Evolutionary conservation across 2,329 filamentous ascomycete species (phyloP).

Genomic region (Microsporum ferrugineum): DNA sequence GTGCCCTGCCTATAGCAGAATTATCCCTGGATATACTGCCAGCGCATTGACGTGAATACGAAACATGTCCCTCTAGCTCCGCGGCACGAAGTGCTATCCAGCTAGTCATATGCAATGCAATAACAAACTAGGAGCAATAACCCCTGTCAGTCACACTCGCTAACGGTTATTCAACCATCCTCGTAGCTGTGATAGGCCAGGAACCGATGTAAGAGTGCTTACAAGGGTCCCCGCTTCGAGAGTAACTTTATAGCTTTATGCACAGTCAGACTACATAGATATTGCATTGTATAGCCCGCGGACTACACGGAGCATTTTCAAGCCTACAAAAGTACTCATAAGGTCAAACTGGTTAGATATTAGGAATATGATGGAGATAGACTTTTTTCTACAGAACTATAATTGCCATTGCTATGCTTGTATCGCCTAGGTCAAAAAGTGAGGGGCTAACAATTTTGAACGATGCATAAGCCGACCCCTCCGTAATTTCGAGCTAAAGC

Average conservation of each 20-base stretch:
- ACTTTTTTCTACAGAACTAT: background rate
- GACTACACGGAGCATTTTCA: background rate
- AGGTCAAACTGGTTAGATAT: too few species aligned
- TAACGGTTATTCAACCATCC: background rate
- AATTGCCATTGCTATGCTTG: background rate
- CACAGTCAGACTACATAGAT: background rate
- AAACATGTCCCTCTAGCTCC: background rate
- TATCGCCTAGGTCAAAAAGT: background rate
- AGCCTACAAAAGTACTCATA: background rate
- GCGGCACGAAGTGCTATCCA: background rate
- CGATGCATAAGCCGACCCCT: background rate
- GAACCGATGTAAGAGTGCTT: background rate
- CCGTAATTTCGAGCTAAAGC: background rate
- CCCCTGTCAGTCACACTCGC: background rate
- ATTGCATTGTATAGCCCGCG: background rate
- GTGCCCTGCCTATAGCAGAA: background rate
- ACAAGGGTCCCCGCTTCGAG: background rate
- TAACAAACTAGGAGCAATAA: background rate
- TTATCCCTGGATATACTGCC: background rate
- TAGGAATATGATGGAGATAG: background rate
- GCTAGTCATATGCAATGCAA: background rate
- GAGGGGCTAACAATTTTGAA: background rate
- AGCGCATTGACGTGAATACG: background rate
- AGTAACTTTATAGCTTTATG: background rate
- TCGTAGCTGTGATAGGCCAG: background rate